These are phyloP conservation scores for Zasmidium cellare DNA, from an alignment of 2,329 filamentous ascomycete species.

Conservation along the genomic window DNA sequence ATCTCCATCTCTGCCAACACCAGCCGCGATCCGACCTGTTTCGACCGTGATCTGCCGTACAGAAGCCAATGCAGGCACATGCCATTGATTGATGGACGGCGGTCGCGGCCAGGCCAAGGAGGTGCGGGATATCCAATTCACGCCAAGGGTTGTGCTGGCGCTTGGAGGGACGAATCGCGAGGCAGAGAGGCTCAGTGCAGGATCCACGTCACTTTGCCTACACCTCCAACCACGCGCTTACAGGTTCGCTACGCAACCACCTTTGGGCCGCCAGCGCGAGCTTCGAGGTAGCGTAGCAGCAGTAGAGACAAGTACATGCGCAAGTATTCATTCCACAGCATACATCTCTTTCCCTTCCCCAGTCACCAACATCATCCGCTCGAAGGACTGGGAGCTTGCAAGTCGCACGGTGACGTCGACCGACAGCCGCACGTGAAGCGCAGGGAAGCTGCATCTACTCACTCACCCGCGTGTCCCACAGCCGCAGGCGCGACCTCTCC, in stretches of 20 bases:
- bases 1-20: too few relatives aligned
- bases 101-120: neutral
- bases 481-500: neutral
- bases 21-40: neutral
- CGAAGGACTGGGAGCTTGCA: neutral
- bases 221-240: neutral
- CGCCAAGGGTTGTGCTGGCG: constrained; percentile 1
- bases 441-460: constrained; percentile 2
- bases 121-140: neutral
- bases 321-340: neutral
- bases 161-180: constrained; percentile 1
- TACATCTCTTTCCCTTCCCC: neutral
- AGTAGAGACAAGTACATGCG: neutral
- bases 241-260: neutral
- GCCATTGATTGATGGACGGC: neutral
- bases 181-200: neutral
- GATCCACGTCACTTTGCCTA: constrained; percentile 5
- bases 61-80: neutral
- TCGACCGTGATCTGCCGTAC: neutral
- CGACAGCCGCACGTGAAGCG: constrained; percentile 1
- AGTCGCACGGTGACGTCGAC: neutral
- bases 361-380: neutral
- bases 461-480: neutral
- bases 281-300: neutral
- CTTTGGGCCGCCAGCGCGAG: constrained; percentile 1